phyloP scores from a whole-genome alignment of 225 moss, liverwort and hornwort species.

The Physcomitrellopsis africana region DNA sequence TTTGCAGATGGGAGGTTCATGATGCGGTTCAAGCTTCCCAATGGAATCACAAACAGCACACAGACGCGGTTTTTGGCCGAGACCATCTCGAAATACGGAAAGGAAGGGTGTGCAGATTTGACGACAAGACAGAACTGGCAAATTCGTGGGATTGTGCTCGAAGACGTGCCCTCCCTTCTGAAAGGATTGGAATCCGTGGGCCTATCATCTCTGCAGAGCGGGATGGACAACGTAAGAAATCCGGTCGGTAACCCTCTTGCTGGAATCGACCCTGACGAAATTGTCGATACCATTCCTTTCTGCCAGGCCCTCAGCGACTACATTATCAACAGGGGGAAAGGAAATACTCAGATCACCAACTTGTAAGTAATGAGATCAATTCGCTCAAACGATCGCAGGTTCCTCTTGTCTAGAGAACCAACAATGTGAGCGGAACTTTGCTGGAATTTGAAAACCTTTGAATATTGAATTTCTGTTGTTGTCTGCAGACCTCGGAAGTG shows the following conservation, averaged over 20 bases:
- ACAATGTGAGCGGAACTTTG: too few species aligned
- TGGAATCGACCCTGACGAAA: constrained; percentile 71
- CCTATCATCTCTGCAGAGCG: constrained; percentile 60
- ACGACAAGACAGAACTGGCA: constrained; percentile 88
- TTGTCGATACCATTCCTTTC: constrained; percentile 62
- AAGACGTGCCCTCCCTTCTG: constrained; percentile 62
- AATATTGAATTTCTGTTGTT: too few species aligned
- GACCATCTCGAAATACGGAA: constrained; percentile 67
- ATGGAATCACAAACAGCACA: constrained; percentile 76
- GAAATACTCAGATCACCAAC: constrained; percentile 68
- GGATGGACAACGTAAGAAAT: constrained; percentile 83
- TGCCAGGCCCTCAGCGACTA: constrained; percentile 56
- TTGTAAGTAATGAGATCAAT: constrained; percentile 30
- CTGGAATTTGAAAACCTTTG: too few species aligned
- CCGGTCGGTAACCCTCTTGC: constrained; percentile 73
- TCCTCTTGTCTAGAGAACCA: too few species aligned
- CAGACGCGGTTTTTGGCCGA: constrained; percentile 70
- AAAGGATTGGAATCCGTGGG: constrained; percentile 56
- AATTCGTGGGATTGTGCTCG: constrained; percentile 67
- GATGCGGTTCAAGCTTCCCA: constrained; percentile 82
- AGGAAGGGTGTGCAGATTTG: constrained; percentile 71
- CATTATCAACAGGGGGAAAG: constrained; percentile 48
- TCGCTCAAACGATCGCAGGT: too few species aligned
- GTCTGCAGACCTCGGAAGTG: constrained; percentile 65
- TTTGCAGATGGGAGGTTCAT: constrained; percentile 72